Conservation (phyloP, 805 yeast genomes). For the Metschnikowia koreensis region DNA sequence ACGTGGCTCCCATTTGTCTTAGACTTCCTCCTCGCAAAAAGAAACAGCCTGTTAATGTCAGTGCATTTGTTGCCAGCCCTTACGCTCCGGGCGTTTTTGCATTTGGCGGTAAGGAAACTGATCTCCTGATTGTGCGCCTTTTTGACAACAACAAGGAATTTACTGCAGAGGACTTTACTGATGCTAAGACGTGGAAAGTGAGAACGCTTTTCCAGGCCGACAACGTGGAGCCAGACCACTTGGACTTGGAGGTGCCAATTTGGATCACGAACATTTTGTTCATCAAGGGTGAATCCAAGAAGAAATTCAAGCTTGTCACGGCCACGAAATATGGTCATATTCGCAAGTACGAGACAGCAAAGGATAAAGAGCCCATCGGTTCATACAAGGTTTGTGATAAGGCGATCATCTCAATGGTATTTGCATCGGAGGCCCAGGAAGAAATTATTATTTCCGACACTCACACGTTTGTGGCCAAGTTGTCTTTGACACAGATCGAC, state of each 20-base stretch:
- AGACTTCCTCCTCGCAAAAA: conserved; percentile 14
- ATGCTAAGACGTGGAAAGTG: conserved; percentile 13
- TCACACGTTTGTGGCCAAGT: conserved; percentile 60
- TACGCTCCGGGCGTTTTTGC: conserved; percentile 57
- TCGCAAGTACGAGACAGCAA: conserved; percentile 66
- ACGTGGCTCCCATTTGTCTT: conserved; percentile 29
- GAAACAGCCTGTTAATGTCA: conserved; percentile 33
- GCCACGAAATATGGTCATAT: conserved; percentile 76
- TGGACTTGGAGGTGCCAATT: conserved; percentile 80
- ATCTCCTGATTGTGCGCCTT: conserved; percentile 50
- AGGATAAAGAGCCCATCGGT: conserved; percentile 66
- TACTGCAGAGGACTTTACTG: conserved; percentile 18
- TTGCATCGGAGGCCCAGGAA: conserved; percentile 32
- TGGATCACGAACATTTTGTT: conserved; percentile 66
- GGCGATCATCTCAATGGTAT: conserved; percentile 47
- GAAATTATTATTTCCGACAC: conserved; percentile 68
- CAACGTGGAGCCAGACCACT: conserved; percentile 75
- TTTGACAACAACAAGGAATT: conserved; percentile 23
- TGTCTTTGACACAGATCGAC: conserved; percentile 38
- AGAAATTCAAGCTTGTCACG: conserved; percentile 54
- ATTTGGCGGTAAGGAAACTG: conserved; percentile 84
- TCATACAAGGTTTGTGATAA: conserved; percentile 54
- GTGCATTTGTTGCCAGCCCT: conserved; percentile 50
- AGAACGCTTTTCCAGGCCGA: conserved; percentile 62
- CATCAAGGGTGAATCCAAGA: conserved; percentile 31